These are phyloP conservation scores for Saccharomycopsis crataegensis DNA, from an alignment of 1,139 yeast species.

Conservation along the genomic window DNA sequence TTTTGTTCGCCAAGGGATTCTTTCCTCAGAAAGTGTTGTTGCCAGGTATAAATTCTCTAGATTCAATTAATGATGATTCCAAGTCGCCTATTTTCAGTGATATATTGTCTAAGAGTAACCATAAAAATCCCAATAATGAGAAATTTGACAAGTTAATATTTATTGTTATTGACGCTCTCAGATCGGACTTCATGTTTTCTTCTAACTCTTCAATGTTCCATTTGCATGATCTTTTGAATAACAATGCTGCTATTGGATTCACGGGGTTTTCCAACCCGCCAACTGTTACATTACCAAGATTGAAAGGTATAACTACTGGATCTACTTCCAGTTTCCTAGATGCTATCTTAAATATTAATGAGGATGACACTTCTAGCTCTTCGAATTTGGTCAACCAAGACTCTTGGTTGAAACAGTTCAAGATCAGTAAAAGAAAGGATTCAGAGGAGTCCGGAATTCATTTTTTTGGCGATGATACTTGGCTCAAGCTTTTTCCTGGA, in stretches of 20 bases:
- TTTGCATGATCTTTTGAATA: slow-evolving; percentile 57
- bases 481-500: slow-evolving; percentile 81
- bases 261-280: slow-evolving; percentile 90
- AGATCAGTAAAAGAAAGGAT: slow-evolving; percentile 18
- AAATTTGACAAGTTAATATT: slow-evolving; percentile 64
- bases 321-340: slow-evolving; percentile 75
- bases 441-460: slow-evolving; percentile 41
- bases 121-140: slow-evolving; percentile 19
- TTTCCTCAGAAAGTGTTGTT: slow-evolving; percentile 79
- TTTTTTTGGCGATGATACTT: slow-evolving; percentile 96
- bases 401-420: slow-evolving; percentile 77
- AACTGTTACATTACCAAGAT: slow-evolving; percentile 71
- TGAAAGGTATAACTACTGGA: slow-evolving; percentile 77
- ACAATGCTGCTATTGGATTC: slow-evolving; percentile 72
- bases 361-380: slow-evolving; percentile 58
- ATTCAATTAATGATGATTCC: slow-evolving; percentile 9
- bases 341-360: slow-evolving; percentile 90
- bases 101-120: slow-evolving; percentile 23
- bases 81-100: slow-evolving; percentile 10
- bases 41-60: slow-evolving; percentile 36
- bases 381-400: slow-evolving; percentile 73
- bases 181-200: slow-evolving; percentile 80
- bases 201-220: slow-evolving; percentile 53
- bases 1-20: slow-evolving; percentile 71
- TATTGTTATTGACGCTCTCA: slow-evolving; percentile 88